These are phyloP conservation scores for Kwoniella sp. DNA, from an alignment of 768 basidiomycete genomes.

Conservation along the genomic window DNA sequence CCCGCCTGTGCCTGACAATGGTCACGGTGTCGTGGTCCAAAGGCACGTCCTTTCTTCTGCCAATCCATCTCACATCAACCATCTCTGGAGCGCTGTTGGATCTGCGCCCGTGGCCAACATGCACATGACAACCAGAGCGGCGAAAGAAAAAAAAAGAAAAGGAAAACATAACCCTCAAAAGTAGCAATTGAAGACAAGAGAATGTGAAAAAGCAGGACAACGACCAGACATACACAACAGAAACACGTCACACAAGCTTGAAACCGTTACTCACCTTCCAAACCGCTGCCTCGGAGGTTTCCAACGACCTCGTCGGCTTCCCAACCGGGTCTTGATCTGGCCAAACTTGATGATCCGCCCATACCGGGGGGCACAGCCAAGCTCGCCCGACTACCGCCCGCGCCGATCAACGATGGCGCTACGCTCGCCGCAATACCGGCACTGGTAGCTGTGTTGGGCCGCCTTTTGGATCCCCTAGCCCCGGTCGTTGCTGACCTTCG, in stretches of 20 bases:
- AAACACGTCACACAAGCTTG: neutral
- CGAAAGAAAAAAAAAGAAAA: too few species aligned
- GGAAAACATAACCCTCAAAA: too few species aligned
- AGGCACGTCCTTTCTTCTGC: neutral
- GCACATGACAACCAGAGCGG: neutral
- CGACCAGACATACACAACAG: neutral
- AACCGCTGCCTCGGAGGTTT: constrained; percentile 41
- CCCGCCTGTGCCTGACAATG: neutral
- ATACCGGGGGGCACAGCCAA: constrained; percentile 35
- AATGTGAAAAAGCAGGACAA: neutral
- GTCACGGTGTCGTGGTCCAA: neutral
- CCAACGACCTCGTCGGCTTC: constrained; percentile 54
- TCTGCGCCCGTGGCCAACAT: neutral
- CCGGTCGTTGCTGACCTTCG: constrained; percentile 16
- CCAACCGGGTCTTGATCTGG: constrained; percentile 49
- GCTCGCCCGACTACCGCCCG: constrained; percentile 19
- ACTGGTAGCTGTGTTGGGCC: constrained; percentile 27
- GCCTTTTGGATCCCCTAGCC: constrained; percentile 23
- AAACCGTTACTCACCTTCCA: constrained; percentile 48
- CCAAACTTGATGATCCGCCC: constrained; percentile 18
- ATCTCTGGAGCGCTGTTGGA: neutral
- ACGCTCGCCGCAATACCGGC: constrained; percentile 4
- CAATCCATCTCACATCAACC: neutral
- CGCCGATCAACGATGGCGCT: constrained; percentile 13
- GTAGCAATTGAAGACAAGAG: neutral